Conservation (phyloP, 164 flowering plant genomes). For the Nymphaea thermarum region DNA sequence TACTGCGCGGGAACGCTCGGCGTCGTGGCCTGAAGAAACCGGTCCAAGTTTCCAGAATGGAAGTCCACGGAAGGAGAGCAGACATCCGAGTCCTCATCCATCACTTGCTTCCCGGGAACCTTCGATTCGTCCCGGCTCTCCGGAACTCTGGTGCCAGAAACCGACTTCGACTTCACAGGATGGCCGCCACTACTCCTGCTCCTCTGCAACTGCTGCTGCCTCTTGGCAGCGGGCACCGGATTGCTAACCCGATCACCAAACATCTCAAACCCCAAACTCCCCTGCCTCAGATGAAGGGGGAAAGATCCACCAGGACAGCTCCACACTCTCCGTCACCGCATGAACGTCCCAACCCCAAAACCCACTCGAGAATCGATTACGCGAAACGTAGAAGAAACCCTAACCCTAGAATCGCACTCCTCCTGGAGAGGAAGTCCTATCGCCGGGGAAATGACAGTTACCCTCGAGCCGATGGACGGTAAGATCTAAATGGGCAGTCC, state of each 20-base stretch:
- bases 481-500: neutral
- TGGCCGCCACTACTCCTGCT: conserved; percentile 6
- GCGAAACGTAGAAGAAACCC: neutral
- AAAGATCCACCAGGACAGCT: neutral
- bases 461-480: neutral
- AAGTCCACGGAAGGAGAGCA: neutral
- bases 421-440: neutral
- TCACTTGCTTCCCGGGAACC: conserved; percentile 1
- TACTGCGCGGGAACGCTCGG: conserved; percentile 37
- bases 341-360: neutral
- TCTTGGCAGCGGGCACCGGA: conserved; percentile 12
- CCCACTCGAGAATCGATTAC: no score
- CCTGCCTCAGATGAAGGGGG: neutral
- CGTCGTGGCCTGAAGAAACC: conserved; percentile 41
- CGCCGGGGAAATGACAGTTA: neutral
- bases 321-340: neutral
- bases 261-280: neutral
- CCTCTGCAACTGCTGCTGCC: conserved; percentile 7
- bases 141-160: neutral
- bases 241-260: conserved; percentile 13
- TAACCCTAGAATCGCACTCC: neutral
- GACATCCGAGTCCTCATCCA: neutral
- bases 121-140: conserved; percentile 8
- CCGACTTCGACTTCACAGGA: neutral
- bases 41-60: conserved; percentile 37